Evolutionary conservation across 345 rosid species (phyloP), one percentile per base, ranked within the genome.

Genomic region (Isatis tinctoria): DNA sequence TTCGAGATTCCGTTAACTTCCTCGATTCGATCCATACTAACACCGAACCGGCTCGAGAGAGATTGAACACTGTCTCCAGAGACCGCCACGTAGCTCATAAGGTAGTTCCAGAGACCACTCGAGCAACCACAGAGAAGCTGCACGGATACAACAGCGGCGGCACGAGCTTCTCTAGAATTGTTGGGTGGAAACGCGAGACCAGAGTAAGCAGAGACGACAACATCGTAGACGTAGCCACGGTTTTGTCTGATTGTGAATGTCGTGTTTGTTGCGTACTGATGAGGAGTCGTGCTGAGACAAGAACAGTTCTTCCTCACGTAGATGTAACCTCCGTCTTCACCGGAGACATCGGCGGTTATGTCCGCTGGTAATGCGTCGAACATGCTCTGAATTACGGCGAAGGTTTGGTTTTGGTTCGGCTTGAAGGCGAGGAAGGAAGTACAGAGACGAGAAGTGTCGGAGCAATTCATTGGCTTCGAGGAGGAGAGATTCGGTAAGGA

Each of bases 111-210:
- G 70, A 89, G 52, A 72, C 96, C 94, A 82, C 91, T 94, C 2
- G 98, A 94, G 72, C 98, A 94, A 27, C 97, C 96, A 75, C 98
- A 94, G 32, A 88, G 87, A 80, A 94, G 77, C 85, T 94, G 82
- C 84, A 89, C 75, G 0, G 91, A 87, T 60, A 94, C 92, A 12
- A 94, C 97, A 0, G 86, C 82, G 24, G 87, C 96, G 20, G 78
- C 68, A 58, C 85, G 79, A 8, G 90, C 91, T 67, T 20, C 54
- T 76, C 97, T 81, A 6, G 82, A 78, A 2, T 71, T 79, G 69
- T 88, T 88, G 13, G 87, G 86, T 51, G 84, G 73, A 64, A 88
- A 65, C 17, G 88, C 93, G 17, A 94, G 90, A 79, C 98, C 95
- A 65, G 89, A 91, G 66, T 94, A 94, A 24, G 92, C 87, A 57